Evolutionary conservation across 2,329 filamentous ascomycete genomes (phyloP).

Genomic region (Huntiella bhutanensis): DNA sequence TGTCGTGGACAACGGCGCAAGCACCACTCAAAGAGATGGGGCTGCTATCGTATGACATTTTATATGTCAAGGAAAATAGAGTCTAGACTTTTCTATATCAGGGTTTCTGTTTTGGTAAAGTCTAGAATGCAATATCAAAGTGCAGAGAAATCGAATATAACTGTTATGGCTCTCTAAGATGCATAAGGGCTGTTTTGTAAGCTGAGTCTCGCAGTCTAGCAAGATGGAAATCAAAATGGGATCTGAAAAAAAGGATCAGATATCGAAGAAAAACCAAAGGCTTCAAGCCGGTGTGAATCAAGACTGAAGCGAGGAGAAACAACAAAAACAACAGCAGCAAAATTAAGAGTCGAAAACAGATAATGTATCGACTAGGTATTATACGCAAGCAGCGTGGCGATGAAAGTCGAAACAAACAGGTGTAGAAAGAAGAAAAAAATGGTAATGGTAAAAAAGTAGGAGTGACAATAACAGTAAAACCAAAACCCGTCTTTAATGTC

Average conservation of each 20-base stretch:
- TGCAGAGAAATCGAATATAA: neutral
- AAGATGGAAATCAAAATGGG: neutral
- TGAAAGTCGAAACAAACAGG: neutral
- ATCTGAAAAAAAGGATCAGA: neutral
- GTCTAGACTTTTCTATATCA: neutral
- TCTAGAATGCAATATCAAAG: neutral
- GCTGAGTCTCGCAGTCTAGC: neutral
- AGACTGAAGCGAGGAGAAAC: neutral
- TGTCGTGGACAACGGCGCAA: constrained; percentile 64
- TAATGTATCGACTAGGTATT: neutral
- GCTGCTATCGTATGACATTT: constrained; percentile 6
- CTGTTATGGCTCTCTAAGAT: constrained; percentile 4
- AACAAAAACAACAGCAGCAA: neutral
- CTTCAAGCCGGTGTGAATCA: neutral
- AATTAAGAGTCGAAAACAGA: neutral
- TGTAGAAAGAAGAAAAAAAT: too few relatives aligned
- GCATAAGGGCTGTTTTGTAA: constrained; percentile 1
- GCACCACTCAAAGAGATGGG: constrained; percentile 50
- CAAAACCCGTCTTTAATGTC: neutral
- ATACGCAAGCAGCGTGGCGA: neutral
- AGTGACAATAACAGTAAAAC: too few relatives aligned
- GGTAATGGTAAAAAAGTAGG: neutral
- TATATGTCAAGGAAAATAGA: neutral
- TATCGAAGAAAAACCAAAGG: neutral
- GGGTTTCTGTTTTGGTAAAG: neutral